Evolutionary conservation across 2,329 filamentous ascomycete species (phyloP).

Genomic region (Fusarium irregulare): DNA sequence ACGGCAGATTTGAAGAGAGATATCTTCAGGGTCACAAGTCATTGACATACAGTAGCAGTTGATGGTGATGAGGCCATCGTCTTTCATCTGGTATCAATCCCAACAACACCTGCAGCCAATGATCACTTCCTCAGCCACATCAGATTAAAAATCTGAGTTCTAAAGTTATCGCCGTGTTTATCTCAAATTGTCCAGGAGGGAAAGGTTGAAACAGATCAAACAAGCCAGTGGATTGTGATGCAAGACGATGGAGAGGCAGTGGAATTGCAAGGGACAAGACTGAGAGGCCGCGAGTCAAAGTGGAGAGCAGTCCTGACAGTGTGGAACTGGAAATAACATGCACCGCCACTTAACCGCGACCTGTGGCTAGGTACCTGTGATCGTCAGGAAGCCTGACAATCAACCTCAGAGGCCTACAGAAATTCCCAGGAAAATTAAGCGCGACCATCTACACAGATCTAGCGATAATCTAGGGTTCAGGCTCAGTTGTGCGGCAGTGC

Average conservation of each 20-base stretch:
- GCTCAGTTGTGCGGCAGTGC: conserved; percentile 34
- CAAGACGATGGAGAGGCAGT: conserved; percentile 26
- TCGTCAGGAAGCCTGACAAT: background rate
- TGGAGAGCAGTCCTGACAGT: conserved; percentile 9
- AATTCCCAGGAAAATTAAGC: conserved; percentile 12
- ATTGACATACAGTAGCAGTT: background rate
- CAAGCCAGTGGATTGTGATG: conserved; percentile 29
- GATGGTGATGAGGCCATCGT: background rate
- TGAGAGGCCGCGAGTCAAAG: conserved; percentile 41
- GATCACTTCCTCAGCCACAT: conserved; percentile 2
- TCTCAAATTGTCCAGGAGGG: background rate
- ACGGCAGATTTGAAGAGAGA: background rate
- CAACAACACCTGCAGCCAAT: background rate
- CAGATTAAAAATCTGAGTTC: background rate
- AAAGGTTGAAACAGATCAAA: conserved; percentile 32
- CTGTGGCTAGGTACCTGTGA: background rate
- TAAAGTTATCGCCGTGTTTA: conserved; percentile 1
- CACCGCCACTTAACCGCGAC: no score
- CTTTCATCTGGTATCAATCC: background rate
- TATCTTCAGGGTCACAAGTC: background rate
- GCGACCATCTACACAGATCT: conserved; percentile 1
- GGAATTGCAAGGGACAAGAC: conserved; percentile 36
- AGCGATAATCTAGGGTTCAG: background rate
- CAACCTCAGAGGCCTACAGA: conserved; percentile 19
- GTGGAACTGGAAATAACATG: conserved; percentile 31